Base-by-base conservation (phyloP, 2,329 filamentous ascomycete genomes). In the Endocalyx cinctus region DNA sequence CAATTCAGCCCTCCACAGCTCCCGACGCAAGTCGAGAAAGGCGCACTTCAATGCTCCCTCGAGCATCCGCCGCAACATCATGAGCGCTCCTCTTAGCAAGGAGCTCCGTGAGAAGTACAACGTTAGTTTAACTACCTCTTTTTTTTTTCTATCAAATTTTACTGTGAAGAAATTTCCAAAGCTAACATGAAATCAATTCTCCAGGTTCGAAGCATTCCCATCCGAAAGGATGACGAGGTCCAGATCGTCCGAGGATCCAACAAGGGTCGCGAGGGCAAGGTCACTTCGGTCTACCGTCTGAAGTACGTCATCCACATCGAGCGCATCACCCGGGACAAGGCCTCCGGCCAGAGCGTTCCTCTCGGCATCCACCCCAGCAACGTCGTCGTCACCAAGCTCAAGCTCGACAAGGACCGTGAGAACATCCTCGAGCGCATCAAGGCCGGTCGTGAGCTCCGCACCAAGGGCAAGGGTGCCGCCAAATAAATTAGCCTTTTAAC, bases 101-200 rank as follows among this genome's bases (percentile, higher is more conserved):
- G 92, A 98, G 77, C 82, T 98, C 66, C 84, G 88, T 65, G 89
- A 95, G 74, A 92, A 98, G 82, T 86, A 98, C 85, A 94, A 94
- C 71, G 92, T 96, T 78, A 54, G 84, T 65, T 37, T 20, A 29
- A n/a, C 4, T 14, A n/a, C 6, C 8, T 13, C 17, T 22, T 7
- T 15, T 12, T 29, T 10, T 10, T 12, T 2, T n/a, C n/a, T n/a
- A n/a, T n/a, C n/a, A n/a, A n/a, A n/a, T n/a, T n/a, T n/a, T n/a
- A n/a, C n/a, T n/a, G n/a, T n/a, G n/a, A n/a, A n/a, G n/a, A n/a
- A n/a, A n/a, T n/a, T n/a, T n/a, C n/a, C n/a, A n/a, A n/a, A n/a
- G n/a, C n/a, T n/a, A n/a, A n/a, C n/a, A n/a, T n/a, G n/a, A n/a
- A n/a, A n/a, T n/a, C n/a, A n/a, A n/a, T n/a, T n/a, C n/a, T n/a